Percentiles rank a stretch among this genome's conserved stretches.
These are phyloP conservation scores for Teratosphaeria nubilosa DNA, from an alignment of 2,329 filamentous ascomycete genomes.

Conservation along the genomic window DNA sequence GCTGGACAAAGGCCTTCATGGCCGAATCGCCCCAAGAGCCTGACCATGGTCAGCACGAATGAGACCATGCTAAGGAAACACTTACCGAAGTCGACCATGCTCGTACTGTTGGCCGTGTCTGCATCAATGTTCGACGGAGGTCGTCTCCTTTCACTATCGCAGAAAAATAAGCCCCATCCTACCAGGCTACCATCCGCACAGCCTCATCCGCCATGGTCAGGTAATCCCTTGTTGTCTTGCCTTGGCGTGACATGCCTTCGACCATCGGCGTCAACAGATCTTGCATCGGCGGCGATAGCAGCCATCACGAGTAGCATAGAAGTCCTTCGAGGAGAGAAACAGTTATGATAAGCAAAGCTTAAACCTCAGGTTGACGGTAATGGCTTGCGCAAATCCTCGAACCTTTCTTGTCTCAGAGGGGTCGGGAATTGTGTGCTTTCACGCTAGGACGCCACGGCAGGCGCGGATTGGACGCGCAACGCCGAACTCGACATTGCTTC, in stretches of 20 bases:
- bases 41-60: constrained; percentile 5
- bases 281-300: not conserved
- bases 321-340: not conserved
- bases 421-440: not conserved
- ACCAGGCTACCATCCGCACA: not conserved
- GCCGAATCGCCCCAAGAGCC: constrained; percentile 22
- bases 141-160: not conserved
- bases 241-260: not conserved
- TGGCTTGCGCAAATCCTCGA: not conserved
- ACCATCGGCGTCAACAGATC: not conserved
- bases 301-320: not conserved
- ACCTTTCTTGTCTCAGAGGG: not conserved
- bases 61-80: not conserved
- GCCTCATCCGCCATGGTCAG: not conserved
- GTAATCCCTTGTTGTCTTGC: not conserved
- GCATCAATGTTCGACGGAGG: not conserved
- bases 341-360: not conserved
- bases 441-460: not conserved
- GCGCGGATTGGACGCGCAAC: not conserved
- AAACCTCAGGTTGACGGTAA: not conserved
- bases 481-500: not conserved
- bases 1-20: constrained; percentile 14
- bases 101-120: not conserved
- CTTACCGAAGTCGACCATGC: constrained; percentile 1
- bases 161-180: not conserved